These are phyloP conservation scores for Lasiosphaeria miniovina DNA, from an alignment of 495 filamentous ascomycete species.

Conservation along the genomic window DNA sequence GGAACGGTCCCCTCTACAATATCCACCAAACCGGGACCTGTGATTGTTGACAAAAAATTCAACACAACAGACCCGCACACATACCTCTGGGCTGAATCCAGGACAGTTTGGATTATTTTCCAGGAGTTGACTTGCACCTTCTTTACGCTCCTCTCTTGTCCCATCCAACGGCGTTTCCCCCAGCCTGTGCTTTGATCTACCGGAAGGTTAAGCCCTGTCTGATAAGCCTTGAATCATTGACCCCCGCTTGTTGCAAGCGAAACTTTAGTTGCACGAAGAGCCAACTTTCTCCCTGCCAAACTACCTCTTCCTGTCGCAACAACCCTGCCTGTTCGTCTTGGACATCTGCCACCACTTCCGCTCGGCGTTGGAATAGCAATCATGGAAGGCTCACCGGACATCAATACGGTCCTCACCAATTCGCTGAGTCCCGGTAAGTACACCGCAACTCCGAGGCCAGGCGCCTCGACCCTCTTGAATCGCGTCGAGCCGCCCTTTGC, in stretches of 20 bases:
- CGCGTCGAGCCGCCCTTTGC: constrained; percentile 15
- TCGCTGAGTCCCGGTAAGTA: constrained; percentile 83
- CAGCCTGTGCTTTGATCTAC: constrained; percentile 14
- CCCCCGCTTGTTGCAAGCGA: constrained; percentile 37
- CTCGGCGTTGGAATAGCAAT: constrained; percentile 27
- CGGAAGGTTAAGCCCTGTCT: constrained; percentile 16
- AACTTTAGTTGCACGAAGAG: constrained; percentile 34
- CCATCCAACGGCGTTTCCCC: constrained; percentile 1
- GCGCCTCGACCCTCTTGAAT: constrained; percentile 12
- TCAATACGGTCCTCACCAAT: constrained; percentile 74
- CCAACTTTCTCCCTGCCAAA: constrained; percentile 31
- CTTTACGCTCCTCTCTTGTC: not conserved
- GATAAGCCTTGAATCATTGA: constrained; percentile 23
- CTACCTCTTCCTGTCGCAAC: constrained; percentile 24
- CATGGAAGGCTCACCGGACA: constrained; percentile 52
- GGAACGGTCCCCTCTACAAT: not conserved
- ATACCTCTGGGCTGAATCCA: constrained; percentile 2
- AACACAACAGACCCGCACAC: constrained; percentile 27
- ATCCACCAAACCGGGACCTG: constrained; percentile 21
- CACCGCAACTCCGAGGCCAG: constrained; percentile 14
- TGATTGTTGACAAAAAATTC: constrained; percentile 35
- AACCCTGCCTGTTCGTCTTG: constrained; percentile 20
- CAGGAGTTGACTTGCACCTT: constrained; percentile 3
- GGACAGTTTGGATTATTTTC: constrained; percentile 5
- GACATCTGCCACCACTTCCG: constrained; percentile 14